Evolutionary conservation across 805 yeast genomes (phyloP).

Genomic region (Metschnikowia cerradonensis): DNA sequence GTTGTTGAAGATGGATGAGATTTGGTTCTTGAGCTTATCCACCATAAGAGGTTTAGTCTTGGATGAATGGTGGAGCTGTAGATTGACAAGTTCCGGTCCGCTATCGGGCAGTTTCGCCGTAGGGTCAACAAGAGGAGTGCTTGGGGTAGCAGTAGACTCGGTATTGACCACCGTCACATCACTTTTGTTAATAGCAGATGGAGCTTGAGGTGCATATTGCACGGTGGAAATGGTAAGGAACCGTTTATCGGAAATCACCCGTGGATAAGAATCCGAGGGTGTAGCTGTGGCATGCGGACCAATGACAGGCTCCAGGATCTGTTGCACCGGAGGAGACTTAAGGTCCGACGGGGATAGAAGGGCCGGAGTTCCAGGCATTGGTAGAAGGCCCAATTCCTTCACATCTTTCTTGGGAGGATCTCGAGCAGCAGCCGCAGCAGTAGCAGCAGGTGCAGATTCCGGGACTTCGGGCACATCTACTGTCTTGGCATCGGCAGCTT

Average conservation of each 20-base stretch:
- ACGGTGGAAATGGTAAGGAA: conserved; percentile 28
- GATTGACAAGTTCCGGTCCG: neutral
- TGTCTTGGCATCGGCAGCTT: neutral
- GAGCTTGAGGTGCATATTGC: conserved; percentile 17
- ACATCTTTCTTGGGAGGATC: neutral
- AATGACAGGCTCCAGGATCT: neutral
- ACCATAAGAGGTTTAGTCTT: conserved; percentile 8
- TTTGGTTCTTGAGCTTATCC: conserved; percentile 27
- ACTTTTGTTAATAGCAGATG: conserved; percentile 22
- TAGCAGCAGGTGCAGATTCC: neutral
- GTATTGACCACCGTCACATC: conserved; percentile 33
- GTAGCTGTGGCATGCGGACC: neutral
- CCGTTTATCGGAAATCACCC: conserved; percentile 36
- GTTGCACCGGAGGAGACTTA: neutral
- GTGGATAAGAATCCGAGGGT: conserved; percentile 11
- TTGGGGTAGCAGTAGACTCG: conserved; percentile 17
- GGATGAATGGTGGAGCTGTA: conserved; percentile 2
- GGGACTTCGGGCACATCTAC: neutral
- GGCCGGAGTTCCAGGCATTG: neutral
- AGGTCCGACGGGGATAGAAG: neutral
- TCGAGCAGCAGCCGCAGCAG: neutral
- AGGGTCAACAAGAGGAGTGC: neutral
- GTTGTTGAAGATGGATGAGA: conserved; percentile 40
- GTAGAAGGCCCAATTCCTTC: neutral
- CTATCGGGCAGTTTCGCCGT: neutral